Percentiles rank a stretch among this genome's conserved stretches.
These are phyloP conservation scores for Gnaphalium uliginosum DNA, from an alignment of 129 eudicot genomes.

Conservation along the genomic window DNA sequence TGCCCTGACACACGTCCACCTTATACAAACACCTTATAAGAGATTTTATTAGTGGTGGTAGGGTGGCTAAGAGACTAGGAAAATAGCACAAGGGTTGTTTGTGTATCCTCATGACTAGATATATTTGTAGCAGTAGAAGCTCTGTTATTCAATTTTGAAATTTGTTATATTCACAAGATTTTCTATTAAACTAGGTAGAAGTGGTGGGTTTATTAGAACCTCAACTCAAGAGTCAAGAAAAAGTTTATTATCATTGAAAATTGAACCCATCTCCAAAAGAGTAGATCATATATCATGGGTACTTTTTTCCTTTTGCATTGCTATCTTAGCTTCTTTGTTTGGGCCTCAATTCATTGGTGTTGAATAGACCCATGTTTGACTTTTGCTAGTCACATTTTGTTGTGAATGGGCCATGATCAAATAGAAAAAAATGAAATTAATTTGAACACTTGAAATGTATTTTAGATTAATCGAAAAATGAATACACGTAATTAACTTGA, in stretches of 20 bases:
- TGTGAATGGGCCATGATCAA: too few species aligned
- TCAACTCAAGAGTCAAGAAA: not conserved
- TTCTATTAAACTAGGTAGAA: not conserved
- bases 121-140: conserved; percentile 24
- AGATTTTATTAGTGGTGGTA: conserved; percentile 1
- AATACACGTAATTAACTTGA: too few species aligned
- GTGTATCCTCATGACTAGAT: conserved; percentile 13
- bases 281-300: not conserved
- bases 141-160: conserved; percentile 17
- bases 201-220: not conserved
- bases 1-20: not conserved
- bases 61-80: conserved; percentile 18
- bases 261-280: not conserved
- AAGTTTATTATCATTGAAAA: not conserved
- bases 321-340: too few species aligned
- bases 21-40: not conserved
- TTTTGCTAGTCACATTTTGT: too few species aligned
- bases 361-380: too few species aligned
- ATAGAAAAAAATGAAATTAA: too few species aligned
- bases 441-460: too few species aligned
- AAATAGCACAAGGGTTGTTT: conserved; percentile 21
- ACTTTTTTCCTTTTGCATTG: not conserved
- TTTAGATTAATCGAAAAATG: too few species aligned
- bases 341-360: too few species aligned
- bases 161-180: not conserved